Base-by-base conservation (phyloP, 768 basidiomycete species). In the Baorangia bicolor region DNA sequence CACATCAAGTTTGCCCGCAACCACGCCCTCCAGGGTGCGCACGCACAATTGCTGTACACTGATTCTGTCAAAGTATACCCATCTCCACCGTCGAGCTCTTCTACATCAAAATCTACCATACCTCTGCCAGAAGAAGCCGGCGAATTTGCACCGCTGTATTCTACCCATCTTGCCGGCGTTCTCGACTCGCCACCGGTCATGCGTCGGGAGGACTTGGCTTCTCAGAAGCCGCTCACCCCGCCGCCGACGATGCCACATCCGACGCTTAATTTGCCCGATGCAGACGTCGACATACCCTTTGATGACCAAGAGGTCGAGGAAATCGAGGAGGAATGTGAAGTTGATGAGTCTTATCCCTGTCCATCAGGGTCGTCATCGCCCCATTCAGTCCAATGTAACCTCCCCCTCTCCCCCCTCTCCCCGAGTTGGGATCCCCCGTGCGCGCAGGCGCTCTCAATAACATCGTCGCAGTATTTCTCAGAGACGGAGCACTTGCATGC, bases 231-330 rank as follows among this genome's bases (percentile, higher is more conserved):
- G 3, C 67, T 73, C 55, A 76, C 78, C 20, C 79, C 78, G 49
- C 78, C 78, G 18, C 73, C 75, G 34, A 78, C 77, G 20, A 66
- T 77, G 51, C 75, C 75, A 21, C 74, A 69, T 28, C 56, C 64
- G 40, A 75, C 73, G 0, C 69, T 69, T 21, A 68, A 62, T 41
- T 56, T 80, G 31, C 78, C 80, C 9, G 73, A 73, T 27, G 41
- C 63, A 10, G 77, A 76, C 42, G 27, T 51, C 14, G 69, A 71
- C 16, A 10, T 37, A 5, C 27, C 30, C 30, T 55, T 52, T 40
- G 53, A 65, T 7, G 62, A 60, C 30, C 55, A 59, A 37, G 56
- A 56, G 16, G 41, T 41, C 21, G 56, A 59, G 47, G 57, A 54
- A 23, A 53, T 51, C 3, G 69, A 59, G 20, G 60, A 56, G 37